phyloP scores from a whole-genome alignment of 2,329 filamentous ascomycete species.

The Neonectria magnoliae region DNA sequence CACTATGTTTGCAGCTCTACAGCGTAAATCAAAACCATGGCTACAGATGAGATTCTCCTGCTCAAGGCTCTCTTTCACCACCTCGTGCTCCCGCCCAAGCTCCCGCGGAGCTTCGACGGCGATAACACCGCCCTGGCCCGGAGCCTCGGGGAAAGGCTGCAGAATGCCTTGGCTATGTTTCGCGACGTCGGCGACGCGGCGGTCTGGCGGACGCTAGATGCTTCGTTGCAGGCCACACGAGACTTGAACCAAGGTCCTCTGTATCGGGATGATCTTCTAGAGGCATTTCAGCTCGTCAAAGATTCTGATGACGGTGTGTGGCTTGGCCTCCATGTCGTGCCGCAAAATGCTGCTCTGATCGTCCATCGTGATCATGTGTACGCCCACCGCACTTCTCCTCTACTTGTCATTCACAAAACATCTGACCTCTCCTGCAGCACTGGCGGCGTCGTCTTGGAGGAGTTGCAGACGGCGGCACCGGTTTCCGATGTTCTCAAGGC shows the following conservation, averaged over 20 bases:
- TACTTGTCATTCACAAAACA: neutral
- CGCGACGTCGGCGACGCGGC: neutral
- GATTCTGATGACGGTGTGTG: slow-evolving; percentile 8
- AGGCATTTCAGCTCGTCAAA: neutral
- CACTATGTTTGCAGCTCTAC: neutral
- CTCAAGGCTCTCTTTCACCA: slow-evolving; percentile 35
- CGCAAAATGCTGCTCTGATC: slow-evolving; percentile 48
- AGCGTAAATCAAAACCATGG: neutral
- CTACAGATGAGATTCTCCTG: neutral
- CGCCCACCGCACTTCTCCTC: neutral
- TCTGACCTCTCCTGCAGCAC: slow-evolving; percentile 12
- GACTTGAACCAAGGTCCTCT: slow-evolving; percentile 15
- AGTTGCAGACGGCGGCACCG: slow-evolving; percentile 67
- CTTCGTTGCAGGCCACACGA: slow-evolving; percentile 11
- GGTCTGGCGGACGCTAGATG: neutral
- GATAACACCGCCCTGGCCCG: slow-evolving; percentile 7
- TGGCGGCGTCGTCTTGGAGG: slow-evolving; percentile 56
- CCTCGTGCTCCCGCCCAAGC: slow-evolving; percentile 35
- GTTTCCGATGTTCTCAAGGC: slow-evolving; percentile 62
- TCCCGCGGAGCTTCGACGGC: slow-evolving; percentile 22
- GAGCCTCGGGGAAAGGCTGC: slow-evolving; percentile 24
- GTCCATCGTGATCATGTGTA: slow-evolving; percentile 36
- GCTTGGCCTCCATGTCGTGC: slow-evolving; percentile 30
- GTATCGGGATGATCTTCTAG: neutral
- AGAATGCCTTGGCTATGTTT: slow-evolving; percentile 11